Base-by-base conservation (phyloP, 2,329 filamentous ascomycete genomes). In the Magnaporthiopsis poae region DNA sequence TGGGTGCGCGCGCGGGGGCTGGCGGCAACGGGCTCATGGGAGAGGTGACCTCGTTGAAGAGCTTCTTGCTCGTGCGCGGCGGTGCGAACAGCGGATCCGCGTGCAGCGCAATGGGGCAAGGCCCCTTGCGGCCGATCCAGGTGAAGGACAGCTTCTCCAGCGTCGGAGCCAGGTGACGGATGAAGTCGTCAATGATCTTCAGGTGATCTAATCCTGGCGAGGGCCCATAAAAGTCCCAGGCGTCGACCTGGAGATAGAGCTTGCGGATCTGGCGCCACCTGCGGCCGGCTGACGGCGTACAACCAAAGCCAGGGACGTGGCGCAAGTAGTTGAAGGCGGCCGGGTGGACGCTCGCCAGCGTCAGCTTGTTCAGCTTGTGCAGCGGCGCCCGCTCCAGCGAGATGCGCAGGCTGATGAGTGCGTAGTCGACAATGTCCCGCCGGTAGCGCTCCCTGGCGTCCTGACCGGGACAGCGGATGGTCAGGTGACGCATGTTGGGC, bases 391-490 rank as follows among this genome's bases (percentile, higher is more conserved):
- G 85, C 79, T 96, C 92, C 36, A 96, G 78, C 15, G 92, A 89
- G 69, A 96, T 92, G 69, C 92, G 89, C 66, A 96, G 79, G 70
- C 91, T 95, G 74, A 96, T 92, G 68, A 96, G 86, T 4, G 91
- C 91, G 74, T 95, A 96, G 81, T 96, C 92, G 68, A 96, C 90
- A 63, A 89, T 87, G 75, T 87, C 88, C 63, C 91, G 85, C 56
- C 91, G 85, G 74, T 92, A 91, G 61, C 89, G 82, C 74, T 91
- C 87, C 56, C 82, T 79, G 21, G 86, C 80, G 68, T 87, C 81
- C 75, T 92, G 89, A 56, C 87, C 89, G 5, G 90, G 90, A 71
- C 91, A 95, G 68, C 86, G 87, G 73, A 96, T 84, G 63, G 85
- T 89, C 68, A 96, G 81, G 74, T 94, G 90, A 62, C 85, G 81